Percentiles rank a stretch among this genome's conserved stretches.
Evolutionary conservation across 2,329 filamentous ascomycete genomes (phyloP).

Genomic region (Uncinocarpus reesii): DNA sequence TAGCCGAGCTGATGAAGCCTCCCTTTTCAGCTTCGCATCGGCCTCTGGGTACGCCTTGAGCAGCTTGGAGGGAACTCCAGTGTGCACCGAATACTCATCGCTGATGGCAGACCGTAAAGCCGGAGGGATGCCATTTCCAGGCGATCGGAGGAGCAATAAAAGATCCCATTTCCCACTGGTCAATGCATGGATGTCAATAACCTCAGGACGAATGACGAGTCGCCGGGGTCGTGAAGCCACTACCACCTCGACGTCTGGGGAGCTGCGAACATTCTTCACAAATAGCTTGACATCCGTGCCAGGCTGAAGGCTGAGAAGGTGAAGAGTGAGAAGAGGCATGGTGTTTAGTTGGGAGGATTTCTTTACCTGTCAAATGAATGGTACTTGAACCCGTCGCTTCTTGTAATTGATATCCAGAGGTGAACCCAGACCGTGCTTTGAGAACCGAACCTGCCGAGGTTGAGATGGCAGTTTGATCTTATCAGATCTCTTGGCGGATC

Average conservation of each 20-base stretch:
- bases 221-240: constrained; percentile 30
- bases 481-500: not conserved
- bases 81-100: constrained; percentile 26
- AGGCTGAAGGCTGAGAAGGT: constrained; percentile 26
- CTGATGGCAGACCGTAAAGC: constrained; percentile 17
- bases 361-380: not conserved
- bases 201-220: constrained; percentile 28
- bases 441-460: constrained; percentile 1
- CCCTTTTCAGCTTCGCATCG: constrained; percentile 16
- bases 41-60: constrained; percentile 23
- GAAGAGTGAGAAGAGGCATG: constrained; percentile 31
- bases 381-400: not conserved
- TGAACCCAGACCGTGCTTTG: no score
- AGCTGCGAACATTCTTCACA: constrained; percentile 22
- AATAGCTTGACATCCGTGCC: constrained; percentile 21
- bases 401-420: no score
- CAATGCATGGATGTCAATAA: constrained; percentile 25
- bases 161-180: constrained; percentile 28
- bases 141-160: constrained; percentile 27
- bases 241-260: constrained; percentile 23
- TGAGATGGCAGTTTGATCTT: not conserved
- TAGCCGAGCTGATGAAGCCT: constrained; percentile 24
- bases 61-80: constrained; percentile 31
- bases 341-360: not conserved
- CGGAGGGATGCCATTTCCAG: constrained; percentile 18